Evolutionary conservation across 2,329 filamentous ascomycete species (phyloP).

Genomic region (Colletotrichum sp.): DNA sequence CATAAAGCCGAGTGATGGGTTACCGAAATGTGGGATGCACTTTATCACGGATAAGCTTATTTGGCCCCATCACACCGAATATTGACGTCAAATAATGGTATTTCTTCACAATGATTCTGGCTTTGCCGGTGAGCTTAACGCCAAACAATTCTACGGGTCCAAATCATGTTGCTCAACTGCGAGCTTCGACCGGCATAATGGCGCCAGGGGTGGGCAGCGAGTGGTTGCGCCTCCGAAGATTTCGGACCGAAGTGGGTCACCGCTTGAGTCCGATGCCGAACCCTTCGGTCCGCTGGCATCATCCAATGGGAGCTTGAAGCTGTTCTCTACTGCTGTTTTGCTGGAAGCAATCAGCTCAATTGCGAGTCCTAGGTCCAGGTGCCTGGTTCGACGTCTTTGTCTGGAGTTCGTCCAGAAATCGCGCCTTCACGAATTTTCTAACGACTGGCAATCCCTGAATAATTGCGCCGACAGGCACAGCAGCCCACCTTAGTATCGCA

Average conservation of each 20-base stretch:
- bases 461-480: neutral
- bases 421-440: neutral
- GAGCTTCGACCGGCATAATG: neutral
- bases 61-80: neutral
- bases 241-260: neutral
- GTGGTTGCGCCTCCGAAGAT: neutral
- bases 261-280: neutral
- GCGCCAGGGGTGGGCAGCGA: rapidly evolving
- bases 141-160: neutral
- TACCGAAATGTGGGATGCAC: neutral
- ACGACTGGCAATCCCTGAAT: neutral
- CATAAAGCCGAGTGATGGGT: neutral
- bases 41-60: neutral
- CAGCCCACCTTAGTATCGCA: neutral
- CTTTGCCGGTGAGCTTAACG: neutral
- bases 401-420: neutral
- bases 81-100: neutral
- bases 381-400: neutral
- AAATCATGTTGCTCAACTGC: neutral
- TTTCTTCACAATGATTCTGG: neutral
- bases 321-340: rapidly evolving
- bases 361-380: neutral
- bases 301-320: neutral
- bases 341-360: neutral
- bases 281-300: neutral